Evolutionary conservation across 2,329 filamentous ascomycete species (phyloP), one percentile per base, ranked within the genome.

Genomic region (Phialophora macrospora): DNA sequence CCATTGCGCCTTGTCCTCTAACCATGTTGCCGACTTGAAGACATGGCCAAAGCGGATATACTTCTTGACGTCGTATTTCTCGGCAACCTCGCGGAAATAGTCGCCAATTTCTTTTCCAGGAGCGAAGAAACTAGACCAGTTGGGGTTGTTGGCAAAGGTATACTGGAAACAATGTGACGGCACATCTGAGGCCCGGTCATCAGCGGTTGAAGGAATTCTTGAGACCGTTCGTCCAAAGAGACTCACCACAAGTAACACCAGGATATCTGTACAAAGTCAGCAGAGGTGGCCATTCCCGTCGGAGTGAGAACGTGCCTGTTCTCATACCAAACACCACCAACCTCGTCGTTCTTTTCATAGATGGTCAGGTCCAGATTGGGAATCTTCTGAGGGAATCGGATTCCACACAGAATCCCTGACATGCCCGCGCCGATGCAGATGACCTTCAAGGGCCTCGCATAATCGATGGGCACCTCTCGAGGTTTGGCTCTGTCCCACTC

Each of bases 1-100:
- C 63, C 57, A 65, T 17, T 65, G n/a, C 2, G 20, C 48, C 17
- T 63, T 48, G 14, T 55, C 56, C 6, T 70, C 66, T n/a, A 60
- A 26, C 69, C 69, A 71, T 34, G 44, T 28, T 22, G 68, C 66
- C 9, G 44, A 41, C 22, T 62, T 32, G 38, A 70, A 58, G 24
- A 57, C 11, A 38, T 70, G 66, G 1, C 62, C 56, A 51, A 64
- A 67, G 24, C 67, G 63, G 34, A 74, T 68, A 58, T 71, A 71
- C 51, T 67, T 68, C 4, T 55, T 30, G 12, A 68, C 58, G 32
- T 70, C 68, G 30, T 69, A 71, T 24, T 71, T 65, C n/a, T 49
- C 32, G 28, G 63, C 63, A 3, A 62, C 52, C 8, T n/a, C 5
- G n/a, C 41, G 20, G 20, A 65, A 56, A 60, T 72, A 72, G 12